A percentile compares a stretch with the other conserved stretches of the same genome.
These are phyloP conservation scores for Schwanniomyces etchellsii DNA, from an alignment of 1,139 yeast species.

Conservation along the genomic window DNA sequence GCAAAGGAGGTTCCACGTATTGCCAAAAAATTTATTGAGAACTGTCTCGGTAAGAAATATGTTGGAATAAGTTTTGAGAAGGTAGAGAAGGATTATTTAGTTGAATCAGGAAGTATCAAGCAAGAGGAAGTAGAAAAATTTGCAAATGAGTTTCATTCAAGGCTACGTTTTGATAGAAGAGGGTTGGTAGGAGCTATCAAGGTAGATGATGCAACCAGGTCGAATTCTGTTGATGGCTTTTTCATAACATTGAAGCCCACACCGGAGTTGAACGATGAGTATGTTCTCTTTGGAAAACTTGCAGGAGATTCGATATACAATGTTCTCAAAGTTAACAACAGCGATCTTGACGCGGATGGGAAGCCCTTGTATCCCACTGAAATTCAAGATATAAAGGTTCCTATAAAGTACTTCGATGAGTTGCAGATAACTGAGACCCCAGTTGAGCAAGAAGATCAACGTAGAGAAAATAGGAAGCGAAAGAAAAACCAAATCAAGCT, in stretches of 20 bases:
- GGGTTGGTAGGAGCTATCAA: conserved; percentile 55
- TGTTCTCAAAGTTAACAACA: conserved; percentile 46
- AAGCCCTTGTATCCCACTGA: conserved; percentile 49
- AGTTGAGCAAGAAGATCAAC: conserved; percentile 7
- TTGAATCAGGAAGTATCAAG: conserved; percentile 19
- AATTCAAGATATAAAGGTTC: conserved; percentile 35
- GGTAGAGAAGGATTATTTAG: conserved; percentile 26
- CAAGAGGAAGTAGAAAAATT: conserved; percentile 11
- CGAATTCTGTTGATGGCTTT: conserved; percentile 41
- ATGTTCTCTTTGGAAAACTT: conserved; percentile 59
- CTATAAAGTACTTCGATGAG: conserved; percentile 48
- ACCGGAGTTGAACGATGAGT: conserved; percentile 40
- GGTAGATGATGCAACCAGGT: conserved; percentile 15
- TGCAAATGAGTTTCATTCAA: conserved; percentile 46
- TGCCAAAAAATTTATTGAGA: conserved; percentile 41
- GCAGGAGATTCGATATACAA: conserved; percentile 56
- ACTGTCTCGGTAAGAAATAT: conserved; percentile 41
- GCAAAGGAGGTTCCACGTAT: conserved; percentile 63
- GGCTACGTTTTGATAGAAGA: conserved; percentile 48
- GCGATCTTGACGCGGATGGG: conserved; percentile 39
- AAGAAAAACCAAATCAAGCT: conserved; percentile 12
- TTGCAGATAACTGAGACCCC: conserved; percentile 13
- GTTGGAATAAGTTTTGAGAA: conserved; percentile 37
- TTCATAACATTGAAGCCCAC: conserved; percentile 48
- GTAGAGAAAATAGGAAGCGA: conserved; percentile 11